phyloP scores from a whole-genome alignment of 176 grass and related monocot genomes.

The Ananas comosus region DNA sequence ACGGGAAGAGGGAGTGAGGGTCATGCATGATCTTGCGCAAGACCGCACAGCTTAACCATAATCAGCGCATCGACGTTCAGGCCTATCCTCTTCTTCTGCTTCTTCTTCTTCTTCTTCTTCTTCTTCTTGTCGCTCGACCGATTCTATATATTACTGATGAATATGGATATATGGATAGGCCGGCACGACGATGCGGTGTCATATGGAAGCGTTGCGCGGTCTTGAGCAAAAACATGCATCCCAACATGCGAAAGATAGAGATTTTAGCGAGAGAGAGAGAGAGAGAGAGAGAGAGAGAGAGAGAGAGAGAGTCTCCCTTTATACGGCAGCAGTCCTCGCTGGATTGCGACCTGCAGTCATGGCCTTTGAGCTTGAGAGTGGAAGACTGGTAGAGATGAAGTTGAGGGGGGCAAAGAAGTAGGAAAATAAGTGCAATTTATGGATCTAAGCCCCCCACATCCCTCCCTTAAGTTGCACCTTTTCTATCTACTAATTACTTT shows the following conservation, averaged over 20 bases:
- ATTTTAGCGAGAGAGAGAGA: neutral
- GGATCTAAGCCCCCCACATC: too few relatives aligned
- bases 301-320: neutral
- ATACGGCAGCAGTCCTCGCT: neutral
- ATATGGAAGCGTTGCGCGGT: constrained; percentile 39
- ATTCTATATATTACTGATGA: neutral
- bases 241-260: neutral
- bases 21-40: constrained; percentile 22
- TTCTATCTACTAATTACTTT: too few relatives aligned
- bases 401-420: too few relatives aligned
- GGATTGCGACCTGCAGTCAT: too few relatives aligned
- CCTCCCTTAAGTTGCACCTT: too few relatives aligned
- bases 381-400: too few relatives aligned
- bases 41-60: constrained; percentile 39
- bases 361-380: too few relatives aligned
- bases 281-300: constrained; percentile 1
- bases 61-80: constrained; percentile 36
- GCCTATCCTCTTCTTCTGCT: constrained; percentile 10
- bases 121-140: too few relatives aligned
- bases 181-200: constrained; percentile 33
- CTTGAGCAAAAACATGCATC: constrained; percentile 30
- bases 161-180: constrained; percentile 8
- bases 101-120: neutral
- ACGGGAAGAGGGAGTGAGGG: neutral
- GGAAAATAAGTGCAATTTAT: too few relatives aligned